Evolutionary conservation across 1,284 basidiomycete genomes (phyloP), one percentile per base, ranked within the genome.

Genomic region (Moniliophthora roreri): DNA sequence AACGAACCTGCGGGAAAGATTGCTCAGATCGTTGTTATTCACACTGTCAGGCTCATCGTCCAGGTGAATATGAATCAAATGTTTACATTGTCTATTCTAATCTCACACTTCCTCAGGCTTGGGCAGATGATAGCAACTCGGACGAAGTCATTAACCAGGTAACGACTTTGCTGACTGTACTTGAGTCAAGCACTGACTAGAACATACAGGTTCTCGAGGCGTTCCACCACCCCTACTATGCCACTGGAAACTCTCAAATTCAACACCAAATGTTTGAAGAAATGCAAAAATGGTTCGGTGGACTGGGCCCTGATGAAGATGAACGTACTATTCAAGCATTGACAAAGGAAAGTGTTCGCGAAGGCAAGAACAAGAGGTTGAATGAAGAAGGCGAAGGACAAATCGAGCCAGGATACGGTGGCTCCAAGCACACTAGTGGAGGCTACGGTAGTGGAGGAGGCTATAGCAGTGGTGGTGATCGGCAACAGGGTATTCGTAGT

Each of bases 1-100:
- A 87, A 86, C 60, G 84, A 87, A 63, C 87, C 88, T 1, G 87
- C 87, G 6, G 87, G 87, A 2, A 82, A 86, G 66, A 81, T 89
- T 50, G 87, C 87, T 4, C 74, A 81, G 63, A 66, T 86, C n/a
- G 79, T 90, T 20, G 83, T 89, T 13, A 73, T 79, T 54, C 69
- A 87, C 64, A 69, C 74, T 3, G 85, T 88, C 53, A 80, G 80
- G 56, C 66, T 80, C 36, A 79, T 91, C 51, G 85, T 90, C 34
- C 69, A 80, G 60, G 82, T 83, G 46, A 36, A 69, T 59, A 0
- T n/a, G n/a, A 3, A 37, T 18, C 21, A 20, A 23, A 10, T n/a
- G 23, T 28, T 34, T 38, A 37, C 45, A n/a, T 32, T 6, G 47
- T 32, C 28, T n/a, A 18, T 9, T 35, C 26, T 44, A 7, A n/a